Conservation (phyloP, 352 stramenopile species). For the Elongisporangium prolatum region DNA sequence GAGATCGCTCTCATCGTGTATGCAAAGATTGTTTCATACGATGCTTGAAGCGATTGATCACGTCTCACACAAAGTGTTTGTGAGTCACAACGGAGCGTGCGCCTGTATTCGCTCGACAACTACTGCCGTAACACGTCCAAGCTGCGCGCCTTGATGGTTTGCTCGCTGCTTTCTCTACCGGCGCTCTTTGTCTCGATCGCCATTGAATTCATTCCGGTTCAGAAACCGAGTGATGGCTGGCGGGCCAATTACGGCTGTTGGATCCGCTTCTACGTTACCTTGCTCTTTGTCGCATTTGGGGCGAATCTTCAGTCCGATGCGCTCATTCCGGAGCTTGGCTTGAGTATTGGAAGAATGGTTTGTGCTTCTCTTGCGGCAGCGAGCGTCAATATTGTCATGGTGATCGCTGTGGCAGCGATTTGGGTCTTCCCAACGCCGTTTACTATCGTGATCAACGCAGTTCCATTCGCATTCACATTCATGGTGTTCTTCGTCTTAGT, state of each 20-base stretch:
- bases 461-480: neutral
- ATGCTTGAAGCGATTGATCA: neutral
- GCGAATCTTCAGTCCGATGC: neutral
- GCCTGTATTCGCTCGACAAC: conserved; percentile 16
- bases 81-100: conserved; percentile 18
- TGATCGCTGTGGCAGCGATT: conserved; percentile 10
- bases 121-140: conserved; percentile 7
- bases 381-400: conserved; percentile 5
- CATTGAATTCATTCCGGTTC: conserved; percentile 12
- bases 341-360: neutral
- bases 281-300: neutral
- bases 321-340: neutral
- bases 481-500: neutral
- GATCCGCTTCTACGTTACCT: conserved; percentile 5
- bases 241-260: conserved; percentile 20
- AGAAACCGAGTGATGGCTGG: conserved; percentile 18
- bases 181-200: conserved; percentile 10
- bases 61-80: neutral
- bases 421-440: conserved; percentile 15
- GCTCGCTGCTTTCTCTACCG: conserved; percentile 7
- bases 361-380: neutral
- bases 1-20: neutral
- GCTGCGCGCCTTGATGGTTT: conserved; percentile 6
- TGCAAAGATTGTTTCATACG: neutral
- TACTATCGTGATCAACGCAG: neutral